Evolutionary conservation across 73 alveolate species (phyloP).

Genomic region (Uronychia binucleata): DNA sequence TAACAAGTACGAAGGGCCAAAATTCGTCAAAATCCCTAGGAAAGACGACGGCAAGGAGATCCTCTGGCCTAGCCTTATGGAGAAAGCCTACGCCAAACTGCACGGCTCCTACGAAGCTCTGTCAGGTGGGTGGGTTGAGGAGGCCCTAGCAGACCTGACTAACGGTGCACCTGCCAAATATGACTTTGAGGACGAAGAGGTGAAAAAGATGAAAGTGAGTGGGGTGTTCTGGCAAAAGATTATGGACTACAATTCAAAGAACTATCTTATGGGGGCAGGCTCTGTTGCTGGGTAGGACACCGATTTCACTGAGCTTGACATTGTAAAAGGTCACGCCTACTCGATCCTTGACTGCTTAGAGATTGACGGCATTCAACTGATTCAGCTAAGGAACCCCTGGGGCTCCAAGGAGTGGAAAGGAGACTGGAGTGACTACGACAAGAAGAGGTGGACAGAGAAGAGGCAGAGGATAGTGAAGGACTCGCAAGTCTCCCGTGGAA

Average conservation of each 20-base stretch:
- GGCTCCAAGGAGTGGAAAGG: slow-evolving; percentile 71
- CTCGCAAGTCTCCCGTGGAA: slow-evolving; percentile 41
- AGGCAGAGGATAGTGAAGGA: slow-evolving; percentile 61
- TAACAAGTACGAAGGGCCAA: background rate
- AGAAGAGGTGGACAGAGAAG: slow-evolving; percentile 64
- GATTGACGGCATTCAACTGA: slow-evolving; percentile 74
- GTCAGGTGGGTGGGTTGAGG: slow-evolving; percentile 77
- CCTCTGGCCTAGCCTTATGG: slow-evolving; percentile 57
- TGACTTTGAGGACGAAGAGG: slow-evolving; percentile 21
- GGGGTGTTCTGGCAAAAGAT: slow-evolving; percentile 51
- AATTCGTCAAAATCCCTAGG: background rate
- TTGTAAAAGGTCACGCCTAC: slow-evolving; percentile 91
- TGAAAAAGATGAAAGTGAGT: slow-evolving; percentile 24
- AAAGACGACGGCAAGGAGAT: slow-evolving; percentile 9
- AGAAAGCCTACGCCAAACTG: slow-evolving; percentile 85
- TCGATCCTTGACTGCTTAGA: slow-evolving; percentile 75
- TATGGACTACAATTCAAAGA: background rate
- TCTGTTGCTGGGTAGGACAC: slow-evolving; percentile 45
- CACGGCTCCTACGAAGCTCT: slow-evolving; percentile 66
- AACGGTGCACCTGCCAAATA: slow-evolving; percentile 57
- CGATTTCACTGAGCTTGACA: slow-evolving; percentile 48
- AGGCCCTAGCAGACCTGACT: slow-evolving; percentile 74
- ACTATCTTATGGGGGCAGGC: slow-evolving; percentile 58
- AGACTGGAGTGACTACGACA: slow-evolving; percentile 50
- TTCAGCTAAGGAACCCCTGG: slow-evolving; percentile 93